phyloP scores from a whole-genome alignment of 305 asterid genomes.

The Fraxinus latifolia region DNA sequence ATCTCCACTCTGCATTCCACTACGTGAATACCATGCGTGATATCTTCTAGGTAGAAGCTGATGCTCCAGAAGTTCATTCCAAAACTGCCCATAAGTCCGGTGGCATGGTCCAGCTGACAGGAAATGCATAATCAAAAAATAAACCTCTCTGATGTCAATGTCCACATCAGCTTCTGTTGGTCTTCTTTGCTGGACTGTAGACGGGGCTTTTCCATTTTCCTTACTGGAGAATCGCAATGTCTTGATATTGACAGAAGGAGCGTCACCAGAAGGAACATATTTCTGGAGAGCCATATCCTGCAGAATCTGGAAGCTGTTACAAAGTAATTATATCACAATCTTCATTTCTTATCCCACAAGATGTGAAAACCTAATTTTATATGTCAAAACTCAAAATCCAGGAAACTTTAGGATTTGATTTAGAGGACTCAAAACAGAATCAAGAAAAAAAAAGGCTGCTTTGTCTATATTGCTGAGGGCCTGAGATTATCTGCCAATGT shows the following conservation, averaged over 20 bases:
- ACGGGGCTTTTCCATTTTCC: slow-evolving; percentile 62
- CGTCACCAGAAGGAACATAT: slow-evolving; percentile 51
- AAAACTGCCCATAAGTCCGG: slow-evolving; percentile 83
- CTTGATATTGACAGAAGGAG: slow-evolving; percentile 56
- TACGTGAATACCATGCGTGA: slow-evolving; percentile 95
- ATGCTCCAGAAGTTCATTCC: slow-evolving; percentile 97
- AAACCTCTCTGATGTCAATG: slow-evolving; percentile 81
- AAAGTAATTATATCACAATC: not conserved
- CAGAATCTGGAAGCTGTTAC: slow-evolving; percentile 9
- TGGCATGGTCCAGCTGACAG: slow-evolving; percentile 95
- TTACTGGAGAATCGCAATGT: slow-evolving; percentile 58
- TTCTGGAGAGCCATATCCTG: slow-evolving; percentile 93
- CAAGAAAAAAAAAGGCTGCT: not conserved
- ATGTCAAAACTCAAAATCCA: not conserved
- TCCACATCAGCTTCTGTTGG: slow-evolving; percentile 58
- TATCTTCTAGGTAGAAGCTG: slow-evolving; percentile 96
- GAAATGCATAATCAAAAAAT: slow-evolving; percentile 94
- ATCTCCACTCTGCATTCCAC: slow-evolving; percentile 67
- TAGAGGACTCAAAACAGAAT: not conserved
- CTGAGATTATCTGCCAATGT: not conserved
- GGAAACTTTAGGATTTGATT: not conserved
- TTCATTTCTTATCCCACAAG: not conserved
- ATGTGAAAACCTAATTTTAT: not conserved
- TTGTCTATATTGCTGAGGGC: not conserved
- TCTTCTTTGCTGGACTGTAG: slow-evolving; percentile 46